Conservation (phyloP, 169 alveolate genomes). For the Eimeria maxima region DNA sequence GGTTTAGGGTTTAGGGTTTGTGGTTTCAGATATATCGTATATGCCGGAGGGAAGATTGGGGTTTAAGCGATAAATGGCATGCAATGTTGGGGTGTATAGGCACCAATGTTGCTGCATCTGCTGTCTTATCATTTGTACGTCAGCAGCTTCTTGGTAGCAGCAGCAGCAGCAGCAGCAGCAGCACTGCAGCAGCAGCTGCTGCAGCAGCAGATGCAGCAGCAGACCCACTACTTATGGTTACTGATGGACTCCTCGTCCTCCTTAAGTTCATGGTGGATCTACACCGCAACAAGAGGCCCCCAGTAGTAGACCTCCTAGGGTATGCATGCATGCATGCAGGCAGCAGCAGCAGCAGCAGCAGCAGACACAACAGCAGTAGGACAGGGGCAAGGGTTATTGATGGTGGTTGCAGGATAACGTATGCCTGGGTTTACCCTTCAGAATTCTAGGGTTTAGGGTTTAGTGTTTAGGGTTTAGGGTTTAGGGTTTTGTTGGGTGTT, state of each 20-base stretch:
- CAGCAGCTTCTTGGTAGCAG: background rate
- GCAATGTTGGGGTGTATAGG: background rate
- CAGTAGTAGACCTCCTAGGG: constrained; percentile 48
- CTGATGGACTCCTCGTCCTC: constrained; percentile 56
- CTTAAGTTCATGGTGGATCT: constrained; percentile 51
- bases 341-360: too few relatives aligned
- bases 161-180: too few relatives aligned
- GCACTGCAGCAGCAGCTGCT: too few relatives aligned
- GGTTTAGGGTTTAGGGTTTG: constrained; percentile 51
- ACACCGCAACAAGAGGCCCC: constrained; percentile 33
- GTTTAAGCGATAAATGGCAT: background rate
- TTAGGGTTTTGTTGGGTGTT: background rate
- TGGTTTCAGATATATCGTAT: background rate
- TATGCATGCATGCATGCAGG: too few relatives aligned
- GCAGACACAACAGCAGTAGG: background rate
- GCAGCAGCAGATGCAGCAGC: too few relatives aligned
- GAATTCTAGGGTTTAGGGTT: too few relatives aligned
- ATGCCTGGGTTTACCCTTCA: background rate
- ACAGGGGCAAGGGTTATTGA: background rate
- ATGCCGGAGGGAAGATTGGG: background rate
- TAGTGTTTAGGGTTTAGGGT: too few relatives aligned
- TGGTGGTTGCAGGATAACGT: background rate
- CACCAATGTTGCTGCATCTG: constrained; percentile 66
- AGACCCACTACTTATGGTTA: background rate
- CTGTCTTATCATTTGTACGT: constrained; percentile 1